Conservation (phyloP, 2,329 filamentous ascomycete species). For the Penicillium sp. region DNA sequence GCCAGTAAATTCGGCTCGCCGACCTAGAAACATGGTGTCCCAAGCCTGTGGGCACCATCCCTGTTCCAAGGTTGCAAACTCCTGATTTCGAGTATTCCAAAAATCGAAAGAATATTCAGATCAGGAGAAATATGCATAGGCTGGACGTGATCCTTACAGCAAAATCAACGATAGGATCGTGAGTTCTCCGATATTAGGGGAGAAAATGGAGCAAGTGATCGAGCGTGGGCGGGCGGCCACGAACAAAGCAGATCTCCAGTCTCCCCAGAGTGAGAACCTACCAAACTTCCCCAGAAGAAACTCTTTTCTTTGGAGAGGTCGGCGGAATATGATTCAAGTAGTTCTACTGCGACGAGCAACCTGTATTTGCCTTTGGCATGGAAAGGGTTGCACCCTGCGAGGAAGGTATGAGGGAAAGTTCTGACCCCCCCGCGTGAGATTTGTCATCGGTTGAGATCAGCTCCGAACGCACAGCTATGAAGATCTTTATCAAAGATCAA, state of each 20-base stretch:
- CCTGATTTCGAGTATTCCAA: too few species aligned
- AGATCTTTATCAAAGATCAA: not conserved
- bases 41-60: not conserved
- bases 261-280: not conserved
- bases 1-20: not conserved
- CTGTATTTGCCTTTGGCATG: not conserved
- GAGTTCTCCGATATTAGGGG: not conserved
- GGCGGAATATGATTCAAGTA: not conserved
- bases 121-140: too few species aligned
- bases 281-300: not conserved
- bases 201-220: slow-evolving; percentile 13
- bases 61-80: too few species aligned
- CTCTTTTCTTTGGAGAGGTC: not conserved
- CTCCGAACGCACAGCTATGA: not conserved
- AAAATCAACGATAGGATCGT: too few species aligned
- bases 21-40: not conserved
- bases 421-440: too few species aligned
- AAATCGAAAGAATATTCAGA: too few species aligned
- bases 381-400: too few species aligned
- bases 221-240: not conserved
- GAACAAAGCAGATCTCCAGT: not conserved
- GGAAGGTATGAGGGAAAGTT: too few species aligned
- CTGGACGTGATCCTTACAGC: too few species aligned
- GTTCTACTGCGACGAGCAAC: not conserved
- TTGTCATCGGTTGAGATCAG: not conserved